Conservation (phyloP, 2,329 filamentous ascomycete genomes). For the Geoglossum cookeanum region DNA sequence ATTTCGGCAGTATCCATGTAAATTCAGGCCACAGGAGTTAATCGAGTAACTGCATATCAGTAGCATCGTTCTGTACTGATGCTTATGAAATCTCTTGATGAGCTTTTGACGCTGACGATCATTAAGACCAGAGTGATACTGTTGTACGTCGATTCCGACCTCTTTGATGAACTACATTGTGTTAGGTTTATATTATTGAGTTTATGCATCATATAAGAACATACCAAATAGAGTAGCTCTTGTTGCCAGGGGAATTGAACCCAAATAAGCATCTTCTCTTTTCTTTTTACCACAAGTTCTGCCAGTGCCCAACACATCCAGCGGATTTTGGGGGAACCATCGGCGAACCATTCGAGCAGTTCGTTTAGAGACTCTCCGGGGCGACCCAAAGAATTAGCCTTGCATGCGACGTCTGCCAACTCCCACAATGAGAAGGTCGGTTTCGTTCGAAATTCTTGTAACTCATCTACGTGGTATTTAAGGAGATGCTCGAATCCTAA, state of each 20-base stretch:
- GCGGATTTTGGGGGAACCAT: not conserved
- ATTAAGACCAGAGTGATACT: too few species aligned
- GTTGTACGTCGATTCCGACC: too few species aligned
- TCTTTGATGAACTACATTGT: too few species aligned
- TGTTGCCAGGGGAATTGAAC: too few species aligned
- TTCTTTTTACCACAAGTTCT: not conserved
- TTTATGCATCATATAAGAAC: too few species aligned
- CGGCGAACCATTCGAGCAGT: not conserved
- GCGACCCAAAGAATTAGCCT: not conserved
- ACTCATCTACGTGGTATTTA: not conserved
- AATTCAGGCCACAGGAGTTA: not conserved
- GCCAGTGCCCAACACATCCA: not conserved
- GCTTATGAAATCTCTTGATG: not conserved
- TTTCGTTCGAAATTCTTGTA: not conserved
- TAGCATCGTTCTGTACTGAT: not conserved
- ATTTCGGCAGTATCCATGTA: not conserved
- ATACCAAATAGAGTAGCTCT: too few species aligned
- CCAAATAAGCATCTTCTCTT: too few species aligned
- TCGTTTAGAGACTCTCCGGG: not conserved
- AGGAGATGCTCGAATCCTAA: not conserved
- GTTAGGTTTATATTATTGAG: too few species aligned
- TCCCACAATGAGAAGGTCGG: not conserved
- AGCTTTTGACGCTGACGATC: too few species aligned
- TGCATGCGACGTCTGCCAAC: not conserved
- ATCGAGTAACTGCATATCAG: not conserved